These are phyloP conservation scores for Asclepias syriaca DNA, from an alignment of 257 asterid genomes.

Conservation along the genomic window DNA sequence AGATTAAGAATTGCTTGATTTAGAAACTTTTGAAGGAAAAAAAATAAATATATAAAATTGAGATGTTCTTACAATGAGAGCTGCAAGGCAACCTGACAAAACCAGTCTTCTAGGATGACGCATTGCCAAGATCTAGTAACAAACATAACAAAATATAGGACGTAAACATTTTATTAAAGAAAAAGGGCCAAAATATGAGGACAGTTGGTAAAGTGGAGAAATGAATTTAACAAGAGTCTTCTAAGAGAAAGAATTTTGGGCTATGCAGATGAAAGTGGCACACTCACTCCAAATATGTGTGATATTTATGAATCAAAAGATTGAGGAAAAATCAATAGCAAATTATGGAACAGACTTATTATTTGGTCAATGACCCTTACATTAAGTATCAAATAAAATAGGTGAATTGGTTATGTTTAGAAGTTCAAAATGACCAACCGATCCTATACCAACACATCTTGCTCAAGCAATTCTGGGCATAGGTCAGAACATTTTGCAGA, in stretches of 20 bases:
- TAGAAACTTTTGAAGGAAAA: background rate
- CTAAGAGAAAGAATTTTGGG: background rate
- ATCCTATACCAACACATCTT: background rate
- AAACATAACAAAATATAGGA: background rate
- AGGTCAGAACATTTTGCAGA: background rate
- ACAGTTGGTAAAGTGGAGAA: background rate
- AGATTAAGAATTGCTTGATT: background rate
- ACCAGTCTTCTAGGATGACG: constrained; percentile 95
- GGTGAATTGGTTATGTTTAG: background rate
- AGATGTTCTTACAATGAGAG: constrained; percentile 63
- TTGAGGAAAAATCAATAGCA: background rate
- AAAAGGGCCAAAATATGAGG: background rate
- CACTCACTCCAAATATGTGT: background rate
- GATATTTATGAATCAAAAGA: background rate
- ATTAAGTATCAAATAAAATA: background rate
- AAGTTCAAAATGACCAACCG: background rate
- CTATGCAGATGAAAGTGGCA: constrained; percentile 1
- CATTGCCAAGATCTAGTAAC: constrained; percentile 82
- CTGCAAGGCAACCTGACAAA: constrained; percentile 87
- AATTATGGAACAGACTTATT: background rate
- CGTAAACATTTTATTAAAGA: background rate
- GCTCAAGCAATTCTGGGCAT: background rate
- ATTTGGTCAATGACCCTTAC: background rate
- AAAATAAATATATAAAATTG: background rate
- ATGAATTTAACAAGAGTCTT: too few relatives aligned